Evolutionary conservation across 2,329 filamentous ascomycete genomes (phyloP), one percentile per base, ranked within the genome.

Genomic region (Talaromyces atroroseus): DNA sequence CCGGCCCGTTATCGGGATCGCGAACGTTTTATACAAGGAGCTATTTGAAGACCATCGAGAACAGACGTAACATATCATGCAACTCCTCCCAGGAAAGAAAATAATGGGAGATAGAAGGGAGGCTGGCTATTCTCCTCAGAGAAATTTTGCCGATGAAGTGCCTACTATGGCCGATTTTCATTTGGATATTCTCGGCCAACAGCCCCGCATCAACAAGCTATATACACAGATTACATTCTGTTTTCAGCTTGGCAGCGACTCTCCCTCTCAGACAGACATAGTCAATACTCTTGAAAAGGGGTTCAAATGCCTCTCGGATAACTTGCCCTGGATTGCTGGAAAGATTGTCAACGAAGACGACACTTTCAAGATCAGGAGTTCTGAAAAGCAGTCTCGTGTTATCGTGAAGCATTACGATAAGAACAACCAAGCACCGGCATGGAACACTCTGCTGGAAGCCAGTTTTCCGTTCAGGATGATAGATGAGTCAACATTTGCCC

Each of bases 381-480:
- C 32, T 10, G 14, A 23, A 6, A n/a, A 29, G 1, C 2, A 16
- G 40, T 5, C 24, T 32, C 40, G 26, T 2, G 1, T 56, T 12
- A 2, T 56, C 8, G 11, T 40, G 7, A 56, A 56, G 46, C 40
- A 56, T 23, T 51, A 47, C 29, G 50, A 16, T 1, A 36, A 47
- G 4, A 23, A 51, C 14, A 45, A 78, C 76, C 0, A 82, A 76
- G 77, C 70, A 2, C 71, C 76, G 0, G 72, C 70, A 0, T 73
- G 79, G 66, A 63, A 72, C 2, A 62, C 60, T 0, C 62, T 82
- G 18, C 62, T 66, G 36, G 50, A 64, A 8, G 70, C 72, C 0
- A 60, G 66, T 0, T 82, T 76, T 32, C 79, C 80, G 0, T 72
- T 80, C 55, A 62, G 62, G 29, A 76, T 82, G 74, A 68, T 83